A percentile compares a stretch with the other conserved stretches of the same genome.
Evolutionary conservation across 805 yeast genomes (phyloP).

Genomic region (Ogataea dorogensis): DNA sequence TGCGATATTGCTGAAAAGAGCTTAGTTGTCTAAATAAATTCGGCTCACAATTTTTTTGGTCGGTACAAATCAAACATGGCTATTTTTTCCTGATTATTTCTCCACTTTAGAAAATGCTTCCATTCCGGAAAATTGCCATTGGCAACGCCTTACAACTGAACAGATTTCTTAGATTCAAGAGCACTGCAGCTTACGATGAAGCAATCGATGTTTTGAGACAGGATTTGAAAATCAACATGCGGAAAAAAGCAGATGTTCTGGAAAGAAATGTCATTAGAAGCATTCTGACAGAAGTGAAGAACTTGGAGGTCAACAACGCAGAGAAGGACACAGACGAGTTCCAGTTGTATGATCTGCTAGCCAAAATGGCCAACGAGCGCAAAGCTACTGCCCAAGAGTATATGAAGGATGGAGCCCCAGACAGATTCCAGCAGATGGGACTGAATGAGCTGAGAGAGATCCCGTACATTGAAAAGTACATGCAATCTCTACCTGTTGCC

Average conservation of each 20-base stretch:
- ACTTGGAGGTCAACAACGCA: conserved; percentile 35
- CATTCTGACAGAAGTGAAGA: conserved; percentile 40
- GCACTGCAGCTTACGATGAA: conserved; percentile 30
- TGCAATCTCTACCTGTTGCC: conserved; percentile 37
- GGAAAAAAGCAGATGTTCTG: conserved; percentile 34
- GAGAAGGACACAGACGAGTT: conserved; percentile 32
- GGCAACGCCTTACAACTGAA: not conserved
- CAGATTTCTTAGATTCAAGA: conserved; percentile 23
- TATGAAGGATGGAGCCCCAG: conserved; percentile 39
- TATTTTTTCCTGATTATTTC: not conserved
- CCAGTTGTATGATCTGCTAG: conserved; percentile 32
- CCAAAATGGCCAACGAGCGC: conserved; percentile 42
- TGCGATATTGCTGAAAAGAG: not conserved
- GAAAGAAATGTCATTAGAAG: conserved; percentile 41
- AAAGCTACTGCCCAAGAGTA: conserved; percentile 38
- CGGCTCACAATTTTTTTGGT: no score
- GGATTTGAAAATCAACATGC: conserved; percentile 35
- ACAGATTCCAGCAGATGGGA: conserved; percentile 39
- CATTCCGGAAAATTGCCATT: conserved; percentile 1
- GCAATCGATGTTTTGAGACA: conserved; percentile 28
- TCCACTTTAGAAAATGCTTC: conserved; percentile 8
- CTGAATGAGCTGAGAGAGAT: conserved; percentile 40
- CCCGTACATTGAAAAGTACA: conserved; percentile 35
- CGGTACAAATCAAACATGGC: no score
- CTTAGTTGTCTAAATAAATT: no score